Percentiles rank a stretch among this genome's conserved stretches.
Evolutionary conservation across 768 basidiomycete species (phyloP).

Genomic region (Pholiota molesta): DNA sequence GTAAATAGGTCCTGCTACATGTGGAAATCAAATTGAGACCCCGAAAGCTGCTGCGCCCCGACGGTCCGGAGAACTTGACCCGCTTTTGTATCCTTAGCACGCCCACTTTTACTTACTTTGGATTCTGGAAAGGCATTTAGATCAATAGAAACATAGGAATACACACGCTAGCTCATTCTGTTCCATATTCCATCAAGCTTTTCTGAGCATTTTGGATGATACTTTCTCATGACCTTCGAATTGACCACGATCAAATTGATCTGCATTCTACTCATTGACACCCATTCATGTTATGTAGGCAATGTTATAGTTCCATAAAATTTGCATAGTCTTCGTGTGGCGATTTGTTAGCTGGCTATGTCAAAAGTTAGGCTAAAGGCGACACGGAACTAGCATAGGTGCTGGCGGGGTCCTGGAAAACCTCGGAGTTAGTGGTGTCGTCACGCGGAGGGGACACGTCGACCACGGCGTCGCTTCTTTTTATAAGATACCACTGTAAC

Average conservation of each 20-base stretch:
- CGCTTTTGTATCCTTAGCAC: background rate
- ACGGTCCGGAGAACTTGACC: background rate
- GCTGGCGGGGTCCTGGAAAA: slow-evolving; percentile 15
- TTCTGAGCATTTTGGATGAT: background rate
- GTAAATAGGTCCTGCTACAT: background rate
- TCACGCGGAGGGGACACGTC: slow-evolving; percentile 23
- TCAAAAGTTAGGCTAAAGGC: background rate
- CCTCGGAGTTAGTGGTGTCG: slow-evolving; percentile 18
- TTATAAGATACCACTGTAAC: slow-evolving; percentile 15
- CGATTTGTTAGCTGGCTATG: background rate
- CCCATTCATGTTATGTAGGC: background rate
- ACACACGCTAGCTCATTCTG: no score
- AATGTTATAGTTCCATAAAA: background rate
- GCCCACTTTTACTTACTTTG: no score
- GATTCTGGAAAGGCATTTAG: no score
- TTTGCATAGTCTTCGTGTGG: background rate
- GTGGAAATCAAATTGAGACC: background rate
- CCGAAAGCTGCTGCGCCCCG: background rate
- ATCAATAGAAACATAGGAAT: no score
- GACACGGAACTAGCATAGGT: background rate
- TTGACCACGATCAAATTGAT: background rate
- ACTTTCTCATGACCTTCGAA: background rate
- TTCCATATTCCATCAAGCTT: background rate
- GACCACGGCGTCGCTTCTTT: slow-evolving; percentile 12
- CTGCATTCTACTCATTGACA: background rate